phyloP scores from a whole-genome alignment of 192 early-diverging fungal species.

The Coemansia sp. region DNA sequence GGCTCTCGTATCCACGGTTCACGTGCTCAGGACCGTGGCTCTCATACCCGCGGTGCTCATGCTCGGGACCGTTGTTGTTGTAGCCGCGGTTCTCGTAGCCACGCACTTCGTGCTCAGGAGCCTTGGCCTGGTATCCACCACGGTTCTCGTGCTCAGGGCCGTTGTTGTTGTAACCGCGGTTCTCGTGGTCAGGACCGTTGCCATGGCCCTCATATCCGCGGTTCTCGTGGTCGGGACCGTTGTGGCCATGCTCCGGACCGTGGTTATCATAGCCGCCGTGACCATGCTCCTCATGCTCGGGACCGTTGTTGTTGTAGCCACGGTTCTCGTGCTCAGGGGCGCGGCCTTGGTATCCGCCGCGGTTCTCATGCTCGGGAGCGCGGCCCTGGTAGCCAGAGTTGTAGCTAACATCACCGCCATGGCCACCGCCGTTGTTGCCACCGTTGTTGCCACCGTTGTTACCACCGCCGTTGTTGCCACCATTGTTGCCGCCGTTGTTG shows the following conservation, averaged over 20 bases:
- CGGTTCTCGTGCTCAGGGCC: conserved; percentile 1
- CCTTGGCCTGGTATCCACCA: no score
- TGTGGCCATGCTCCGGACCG: no score
- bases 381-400: conserved; percentile 3
- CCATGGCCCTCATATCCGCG: background rate
- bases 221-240: background rate
- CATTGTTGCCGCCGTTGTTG: background rate
- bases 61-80: background rate
- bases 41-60: background rate
- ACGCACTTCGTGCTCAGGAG: no score
- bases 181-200: background rate
- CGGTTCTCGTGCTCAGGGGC: no score
- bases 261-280: background rate
- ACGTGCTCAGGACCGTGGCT: conserved; percentile 7
- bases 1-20: background rate
- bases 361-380: conserved; percentile 4
- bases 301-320: conserved; percentile 1
- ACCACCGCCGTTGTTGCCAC: background rate
- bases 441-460: background rate
- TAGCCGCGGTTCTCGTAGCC: no score
- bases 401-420: background rate
- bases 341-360: background rate
- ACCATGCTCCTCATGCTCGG: background rate
- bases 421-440: background rate
- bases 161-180: background rate